phyloP scores from a whole-genome alignment of 805 yeast species.

The Myxozyma geophila region DNA sequence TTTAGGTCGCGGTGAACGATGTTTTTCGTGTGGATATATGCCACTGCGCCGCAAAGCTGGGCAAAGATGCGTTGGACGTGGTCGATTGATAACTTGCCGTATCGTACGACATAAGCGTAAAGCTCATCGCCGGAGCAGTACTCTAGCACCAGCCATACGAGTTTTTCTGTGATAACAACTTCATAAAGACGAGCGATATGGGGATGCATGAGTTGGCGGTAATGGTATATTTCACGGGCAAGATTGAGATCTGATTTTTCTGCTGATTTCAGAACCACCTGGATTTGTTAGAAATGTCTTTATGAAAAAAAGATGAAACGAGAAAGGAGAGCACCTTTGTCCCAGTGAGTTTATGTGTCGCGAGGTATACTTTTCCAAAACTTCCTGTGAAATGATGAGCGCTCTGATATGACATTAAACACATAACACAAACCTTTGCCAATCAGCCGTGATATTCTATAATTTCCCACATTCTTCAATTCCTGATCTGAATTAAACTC shows the following conservation, averaged over 20 bases:
- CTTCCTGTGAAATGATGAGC: conserved; percentile 44
- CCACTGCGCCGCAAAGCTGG: conserved; percentile 63
- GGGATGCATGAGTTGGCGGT: conserved; percentile 80
- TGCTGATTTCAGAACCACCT: conserved; percentile 80
- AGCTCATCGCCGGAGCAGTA: conserved; percentile 75
- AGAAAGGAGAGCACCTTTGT: conserved; percentile 50
- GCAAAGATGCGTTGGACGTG: conserved; percentile 50
- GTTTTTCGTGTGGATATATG: conserved; percentile 75
- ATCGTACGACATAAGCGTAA: conserved; percentile 42
- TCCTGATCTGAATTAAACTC: conserved; percentile 53
- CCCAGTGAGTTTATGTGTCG: conserved; percentile 73
- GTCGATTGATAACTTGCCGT: conserved; percentile 49
- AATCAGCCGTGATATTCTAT: conserved; percentile 68
- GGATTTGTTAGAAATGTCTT: conserved; percentile 11
- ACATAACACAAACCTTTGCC: conserved; percentile 68
- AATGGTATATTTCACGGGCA: conserved; percentile 88
- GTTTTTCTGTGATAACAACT: conserved; percentile 75
- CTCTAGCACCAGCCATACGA: conserved; percentile 86
- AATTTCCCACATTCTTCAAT: conserved; percentile 76
- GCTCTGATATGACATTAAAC: not conserved
- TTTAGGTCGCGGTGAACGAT: conserved; percentile 80
- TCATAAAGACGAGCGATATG: conserved; percentile 85
- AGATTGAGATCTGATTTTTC: conserved; percentile 77
- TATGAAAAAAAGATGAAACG: not conserved
- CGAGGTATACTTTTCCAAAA: conserved; percentile 89